phyloP scores from a whole-genome alignment of 176 grass and related monocot genomes.

The Chrysopogon serrulatus region DNA sequence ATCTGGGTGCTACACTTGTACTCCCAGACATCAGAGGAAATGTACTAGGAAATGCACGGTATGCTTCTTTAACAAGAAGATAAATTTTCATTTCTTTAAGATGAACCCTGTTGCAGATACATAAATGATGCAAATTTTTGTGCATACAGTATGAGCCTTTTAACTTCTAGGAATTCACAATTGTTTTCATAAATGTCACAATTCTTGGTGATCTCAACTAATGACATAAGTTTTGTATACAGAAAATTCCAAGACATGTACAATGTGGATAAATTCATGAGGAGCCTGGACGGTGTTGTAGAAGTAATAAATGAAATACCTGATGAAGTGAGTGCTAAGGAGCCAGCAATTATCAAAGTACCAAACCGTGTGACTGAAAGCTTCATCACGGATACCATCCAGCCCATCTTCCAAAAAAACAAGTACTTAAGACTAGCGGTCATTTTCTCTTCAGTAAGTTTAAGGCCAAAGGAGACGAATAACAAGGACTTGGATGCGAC shows the following conservation, averaged over 20 bases:
- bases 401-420: constrained; percentile 67
- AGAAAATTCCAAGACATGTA: constrained; percentile 94
- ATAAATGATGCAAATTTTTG: background rate
- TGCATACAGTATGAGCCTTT: constrained; percentile 3
- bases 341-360: constrained; percentile 66
- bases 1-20: constrained; percentile 80
- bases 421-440: constrained; percentile 68
- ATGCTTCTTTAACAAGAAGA: constrained; percentile 20
- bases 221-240: constrained; percentile 21
- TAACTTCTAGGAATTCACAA: background rate
- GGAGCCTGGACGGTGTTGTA: constrained; percentile 59
- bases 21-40: constrained; percentile 85
- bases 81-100: background rate
- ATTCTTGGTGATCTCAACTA: background rate
- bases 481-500: constrained; percentile 63
- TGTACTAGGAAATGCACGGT: constrained; percentile 74
- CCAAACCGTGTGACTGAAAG: constrained; percentile 61
- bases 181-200: background rate
- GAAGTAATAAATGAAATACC: constrained; percentile 58
- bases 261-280: constrained; percentile 59
- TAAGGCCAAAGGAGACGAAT: constrained; percentile 45
- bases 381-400: constrained; percentile 57
- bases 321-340: constrained; percentile 50
- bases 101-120: background rate
- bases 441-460: constrained; percentile 64